Evolutionary conservation across 73 alveolate genomes (phyloP), one percentile per base, ranked within the genome.

Genomic region (Paramecium tetraurelia): DNA sequence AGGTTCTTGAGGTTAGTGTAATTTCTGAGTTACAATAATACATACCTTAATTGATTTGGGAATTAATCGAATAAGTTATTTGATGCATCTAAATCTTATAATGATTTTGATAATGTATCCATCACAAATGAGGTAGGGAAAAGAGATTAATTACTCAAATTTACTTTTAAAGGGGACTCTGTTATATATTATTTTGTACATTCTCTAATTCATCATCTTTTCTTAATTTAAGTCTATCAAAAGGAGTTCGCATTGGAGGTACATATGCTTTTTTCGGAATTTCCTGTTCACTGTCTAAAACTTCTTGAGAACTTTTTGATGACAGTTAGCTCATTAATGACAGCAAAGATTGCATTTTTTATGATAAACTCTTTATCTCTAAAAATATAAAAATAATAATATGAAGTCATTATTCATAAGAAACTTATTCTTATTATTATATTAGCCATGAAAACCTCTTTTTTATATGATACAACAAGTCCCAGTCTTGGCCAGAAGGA

Each of bases 401-500:
- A 68, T 22, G 48, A 75, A 36, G 21, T 75, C 87, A 75, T 75
- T 75, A 75, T 14, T 35, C 18, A 9, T 36, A 75, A 36, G 58
- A 75, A 75, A 14, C 36, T 31, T 75, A 68, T 53, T 53, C 69
- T 53, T 53, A 22, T 18, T 53, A 21, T 75, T 75, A 11, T 20
- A 75, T 14, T 7, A 75, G 18, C 87, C 87, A 75, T 14, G 58
- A 21, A 75, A 75, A 75, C 31, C 68, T 33, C 69, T 40, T 75
- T 36, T 44, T 75, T 3, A 75, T 36, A 18, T 21, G 9, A 75
- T 75, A 75, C 48, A 75, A 75, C 38, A 75, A 36, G 16, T 75
- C 87, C 87, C 87, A 75, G 29, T 75, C 87, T 75, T 75, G 31
- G 9, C 87, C 87, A 33, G 68, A 31, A 33, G 87, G 87, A 75